Evolutionary conservation across 2,329 filamentous ascomycete species (phyloP).

Genomic region (Knufia fluminis): DNA sequence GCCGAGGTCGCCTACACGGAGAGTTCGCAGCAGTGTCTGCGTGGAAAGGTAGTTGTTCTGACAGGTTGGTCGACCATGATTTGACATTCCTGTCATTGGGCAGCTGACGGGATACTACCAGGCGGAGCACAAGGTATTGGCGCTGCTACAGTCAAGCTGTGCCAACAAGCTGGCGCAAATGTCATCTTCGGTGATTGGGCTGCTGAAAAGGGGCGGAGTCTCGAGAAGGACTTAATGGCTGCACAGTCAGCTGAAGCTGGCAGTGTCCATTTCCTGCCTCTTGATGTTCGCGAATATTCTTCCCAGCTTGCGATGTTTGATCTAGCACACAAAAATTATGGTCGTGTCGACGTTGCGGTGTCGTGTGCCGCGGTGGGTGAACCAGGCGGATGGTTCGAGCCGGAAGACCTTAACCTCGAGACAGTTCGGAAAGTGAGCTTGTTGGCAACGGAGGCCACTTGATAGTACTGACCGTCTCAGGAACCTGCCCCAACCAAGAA

Average conservation of each 20-base stretch:
- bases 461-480: neutral
- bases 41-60: slow-evolving; percentile 17
- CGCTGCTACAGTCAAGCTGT: slow-evolving; percentile 32
- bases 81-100: too few species aligned
- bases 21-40: slow-evolving; percentile 11
- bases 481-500: slow-evolving; percentile 9
- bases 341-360: slow-evolving; percentile 40
- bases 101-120: slow-evolving; percentile 4
- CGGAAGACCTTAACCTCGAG: slow-evolving; percentile 15
- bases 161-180: slow-evolving; percentile 32
- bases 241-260: slow-evolving; percentile 8
- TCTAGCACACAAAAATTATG: slow-evolving; percentile 34
- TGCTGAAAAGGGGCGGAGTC: slow-evolving; percentile 23
- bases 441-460: neutral
- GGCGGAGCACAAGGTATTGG: slow-evolving; percentile 37
- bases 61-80: slow-evolving; percentile 11
- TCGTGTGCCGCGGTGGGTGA: slow-evolving; percentile 41
- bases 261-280: slow-evolving; percentile 18
- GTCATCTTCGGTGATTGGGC: slow-evolving; percentile 37
- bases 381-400: slow-evolving; percentile 20
- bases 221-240: slow-evolving; percentile 14
- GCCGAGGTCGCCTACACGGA: slow-evolving; percentile 14
- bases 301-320: slow-evolving; percentile 41
- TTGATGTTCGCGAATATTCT: slow-evolving; percentile 39
- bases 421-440: slow-evolving; percentile 14